Conservation (phyloP, 169 alveolate genomes). For the Plasmodium sp. region DNA sequence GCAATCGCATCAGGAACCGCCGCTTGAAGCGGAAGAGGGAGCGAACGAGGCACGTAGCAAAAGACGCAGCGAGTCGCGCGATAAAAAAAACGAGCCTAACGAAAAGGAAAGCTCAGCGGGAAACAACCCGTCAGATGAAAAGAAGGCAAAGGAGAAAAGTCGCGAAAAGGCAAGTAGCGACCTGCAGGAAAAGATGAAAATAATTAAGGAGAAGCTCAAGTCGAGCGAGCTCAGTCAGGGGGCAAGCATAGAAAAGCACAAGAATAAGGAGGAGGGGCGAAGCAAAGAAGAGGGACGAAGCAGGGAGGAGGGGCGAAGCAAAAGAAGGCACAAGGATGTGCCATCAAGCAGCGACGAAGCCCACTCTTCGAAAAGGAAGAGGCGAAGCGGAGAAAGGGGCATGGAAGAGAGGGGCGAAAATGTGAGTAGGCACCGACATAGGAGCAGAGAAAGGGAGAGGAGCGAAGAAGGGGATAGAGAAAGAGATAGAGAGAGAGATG, state of each 20-base stretch:
- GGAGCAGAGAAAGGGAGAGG: background rate
- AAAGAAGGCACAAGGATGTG: conserved; percentile 5
- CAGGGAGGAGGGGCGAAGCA: conserved; percentile 1
- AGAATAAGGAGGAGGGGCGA: background rate
- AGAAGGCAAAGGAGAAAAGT: background rate
- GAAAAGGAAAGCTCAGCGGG: background rate
- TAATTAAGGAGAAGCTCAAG: conserved; percentile 28
- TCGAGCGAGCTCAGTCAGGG: conserved; percentile 7
- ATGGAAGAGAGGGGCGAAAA: background rate
- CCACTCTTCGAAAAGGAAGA: conserved; percentile 21
- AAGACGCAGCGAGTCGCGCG: background rate
- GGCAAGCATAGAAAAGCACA: background rate
- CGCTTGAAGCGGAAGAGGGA: background rate
- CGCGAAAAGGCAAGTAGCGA: background rate
- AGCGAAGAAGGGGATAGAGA: conserved; percentile 23
- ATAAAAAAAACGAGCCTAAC: background rate
- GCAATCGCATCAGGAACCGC: background rate
- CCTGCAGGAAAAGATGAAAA: conserved; percentile 25
- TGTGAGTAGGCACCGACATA: conserved; percentile 11
- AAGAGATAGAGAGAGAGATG: background rate
- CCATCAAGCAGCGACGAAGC: conserved; percentile 15
- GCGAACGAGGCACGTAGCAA: background rate
- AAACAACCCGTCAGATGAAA: conserved; percentile 2
- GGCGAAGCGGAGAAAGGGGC: conserved; percentile 3
- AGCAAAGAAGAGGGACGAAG: background rate